These are phyloP conservation scores for Leccinellum rugosiceps DNA, from an alignment of 768 basidiomycete species.

Conservation along the genomic window DNA sequence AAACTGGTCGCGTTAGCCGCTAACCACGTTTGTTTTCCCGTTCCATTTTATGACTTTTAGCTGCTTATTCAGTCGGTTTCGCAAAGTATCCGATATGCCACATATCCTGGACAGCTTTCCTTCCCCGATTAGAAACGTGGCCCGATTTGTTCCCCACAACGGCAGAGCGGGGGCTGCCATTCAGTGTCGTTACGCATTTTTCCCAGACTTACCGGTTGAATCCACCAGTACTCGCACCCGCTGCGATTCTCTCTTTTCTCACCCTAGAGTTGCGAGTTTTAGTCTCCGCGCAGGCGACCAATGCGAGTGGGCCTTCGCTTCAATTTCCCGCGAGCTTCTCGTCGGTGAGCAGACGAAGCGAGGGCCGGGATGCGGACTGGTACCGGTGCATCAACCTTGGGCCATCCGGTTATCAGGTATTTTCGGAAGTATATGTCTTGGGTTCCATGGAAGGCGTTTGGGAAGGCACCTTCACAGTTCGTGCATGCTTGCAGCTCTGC, in stretches of 20 bases:
- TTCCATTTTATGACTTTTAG: slow-evolving; percentile 14
- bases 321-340: slow-evolving; percentile 14
- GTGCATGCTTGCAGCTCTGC: slow-evolving; percentile 22
- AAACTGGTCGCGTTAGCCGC: slow-evolving; percentile 67
- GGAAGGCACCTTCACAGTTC: slow-evolving; percentile 76
- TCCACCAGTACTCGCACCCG: slow-evolving; percentile 61
- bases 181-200: slow-evolving; percentile 38
- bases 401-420: slow-evolving; percentile 27
- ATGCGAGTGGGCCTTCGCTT: slow-evolving; percentile 4
- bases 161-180: slow-evolving; percentile 15
- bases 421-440: slow-evolving; percentile 50
- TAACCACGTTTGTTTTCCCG: slow-evolving; percentile 44
- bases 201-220: slow-evolving; percentile 43
- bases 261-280: slow-evolving; percentile 40
- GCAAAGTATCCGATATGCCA: slow-evolving; percentile 59
- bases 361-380: slow-evolving; percentile 75
- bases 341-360: slow-evolving; percentile 27
- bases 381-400: slow-evolving; percentile 47
- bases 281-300: neutral
- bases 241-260: slow-evolving; percentile 71
- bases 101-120: slow-evolving; percentile 58
- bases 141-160: slow-evolving; percentile 44
- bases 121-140: slow-evolving; percentile 45
- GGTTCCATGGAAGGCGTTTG: slow-evolving; percentile 76
- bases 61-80: slow-evolving; percentile 5